Evolutionary conservation across 345 rosid species (phyloP), one percentile per base, ranked within the genome.

Genomic region (Raphanus sativus): DNA sequence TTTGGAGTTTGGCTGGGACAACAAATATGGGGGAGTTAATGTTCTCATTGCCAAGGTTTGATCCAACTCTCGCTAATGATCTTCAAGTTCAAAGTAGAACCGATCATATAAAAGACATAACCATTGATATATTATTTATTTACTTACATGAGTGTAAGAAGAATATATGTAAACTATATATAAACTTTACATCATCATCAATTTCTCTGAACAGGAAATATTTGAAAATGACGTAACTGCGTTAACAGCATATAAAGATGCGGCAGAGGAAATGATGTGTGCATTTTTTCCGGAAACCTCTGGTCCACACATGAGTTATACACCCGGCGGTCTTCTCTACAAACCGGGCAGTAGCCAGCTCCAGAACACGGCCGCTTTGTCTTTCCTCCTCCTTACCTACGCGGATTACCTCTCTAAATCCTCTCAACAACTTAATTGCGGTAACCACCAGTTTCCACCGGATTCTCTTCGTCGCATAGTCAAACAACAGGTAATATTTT

Each of bases 251-350:
- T 92, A 89, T 84, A 95, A 87, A 78, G 86, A 88, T 32, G 86
- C 87, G 0, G 96, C 97, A 0, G 98, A 92, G 67, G 83, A 89
- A 85, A 83, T 95, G 84, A 92, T 95, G 88, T 95, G 98, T 84
- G 75, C 93, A 0, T 85, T 88, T 10, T 66, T 92, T 2, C 94
- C 89, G 2, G 86, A 86, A 10, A 86, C 98, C 0, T 60, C 81
- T 3, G 84, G 97, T 15, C 82, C 87, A 65, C 97, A 90, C 83
- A 84, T 91, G 11, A 86, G 70, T 13, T 89, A 86, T 81, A 86
- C 87, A 0, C 92, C 94, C 0, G 91, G 94, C 0, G 99, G 98
- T 73, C 89, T 95, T 36, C 81, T 95, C 38, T 84, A 90, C 96
- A 92, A 83, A 82, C 88, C 83, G 5, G 98, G 97, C 1, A 92